Evolutionary conservation across 202 grass and related monocot species (phyloP).

Genomic region (Carex arenaria): DNA sequence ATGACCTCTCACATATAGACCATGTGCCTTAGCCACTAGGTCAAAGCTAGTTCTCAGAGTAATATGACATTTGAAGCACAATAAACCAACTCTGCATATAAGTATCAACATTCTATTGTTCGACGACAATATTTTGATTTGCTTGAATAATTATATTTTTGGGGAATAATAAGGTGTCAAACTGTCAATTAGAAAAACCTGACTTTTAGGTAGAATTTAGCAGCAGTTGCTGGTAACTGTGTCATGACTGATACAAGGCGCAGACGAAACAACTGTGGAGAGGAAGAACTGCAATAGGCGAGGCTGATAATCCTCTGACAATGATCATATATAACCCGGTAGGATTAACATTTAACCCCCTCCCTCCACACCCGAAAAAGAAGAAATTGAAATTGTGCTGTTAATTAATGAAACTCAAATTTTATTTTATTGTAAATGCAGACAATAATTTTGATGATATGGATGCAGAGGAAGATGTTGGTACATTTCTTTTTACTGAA

Average conservation of each 20-base stretch:
- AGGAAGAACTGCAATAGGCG: not conserved
- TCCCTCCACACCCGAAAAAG: not conserved
- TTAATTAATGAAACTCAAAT: not conserved
- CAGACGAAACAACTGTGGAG: not conserved
- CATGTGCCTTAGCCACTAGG: no score
- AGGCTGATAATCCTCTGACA: not conserved
- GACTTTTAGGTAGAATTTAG: not conserved
- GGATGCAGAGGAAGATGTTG: not conserved
- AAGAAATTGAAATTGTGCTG: not conserved
- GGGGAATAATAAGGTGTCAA: not conserved
- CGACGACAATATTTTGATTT: not conserved
- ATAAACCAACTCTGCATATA: not conserved
- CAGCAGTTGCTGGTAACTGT: no score
- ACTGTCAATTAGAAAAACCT: not conserved
- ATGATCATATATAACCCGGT: not conserved
- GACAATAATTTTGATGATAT: not conserved
- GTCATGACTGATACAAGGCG: not conserved
- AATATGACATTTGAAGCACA: no score
- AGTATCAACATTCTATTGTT: not conserved
- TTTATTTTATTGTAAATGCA: not conserved
- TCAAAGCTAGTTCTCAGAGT: no score
- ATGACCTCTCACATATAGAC: no score
- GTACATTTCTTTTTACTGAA: not conserved
- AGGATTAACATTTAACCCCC: not conserved
- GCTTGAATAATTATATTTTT: not conserved